Evolutionary conservation across 306 rosid species (phyloP).

Genomic region (Begonia masoniana): DNA sequence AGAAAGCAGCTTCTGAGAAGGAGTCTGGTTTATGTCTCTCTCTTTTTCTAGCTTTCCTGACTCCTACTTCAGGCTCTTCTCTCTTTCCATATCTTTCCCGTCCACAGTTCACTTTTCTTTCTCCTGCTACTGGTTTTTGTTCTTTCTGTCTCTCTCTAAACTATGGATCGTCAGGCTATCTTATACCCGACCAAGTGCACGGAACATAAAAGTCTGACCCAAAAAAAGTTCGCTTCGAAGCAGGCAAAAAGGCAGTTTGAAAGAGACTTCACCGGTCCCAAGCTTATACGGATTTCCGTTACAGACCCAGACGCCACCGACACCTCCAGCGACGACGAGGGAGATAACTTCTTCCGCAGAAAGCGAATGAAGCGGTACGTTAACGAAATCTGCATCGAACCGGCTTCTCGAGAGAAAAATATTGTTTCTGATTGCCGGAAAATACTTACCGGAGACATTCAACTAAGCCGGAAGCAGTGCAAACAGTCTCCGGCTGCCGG

Average conservation of each 20-base stretch:
- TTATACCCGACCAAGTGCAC: slow-evolving; percentile 34
- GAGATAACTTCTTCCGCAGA: slow-evolving; percentile 9
- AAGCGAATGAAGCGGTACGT: slow-evolving; percentile 54
- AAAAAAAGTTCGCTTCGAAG: slow-evolving; percentile 14
- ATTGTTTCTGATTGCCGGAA: slow-evolving; percentile 7
- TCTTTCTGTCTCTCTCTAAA: too few species aligned
- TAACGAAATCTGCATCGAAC: slow-evolving; percentile 36
- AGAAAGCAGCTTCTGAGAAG: too few species aligned
- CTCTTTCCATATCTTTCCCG: too few species aligned
- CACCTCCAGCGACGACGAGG: slow-evolving; percentile 45
- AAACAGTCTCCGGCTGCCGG: slow-evolving; percentile 7
- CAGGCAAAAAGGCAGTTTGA: slow-evolving; percentile 2
- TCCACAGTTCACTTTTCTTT: too few species aligned
- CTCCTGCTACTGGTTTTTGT: too few species aligned
- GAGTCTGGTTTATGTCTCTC: too few species aligned
- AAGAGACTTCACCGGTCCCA: slow-evolving; percentile 3
- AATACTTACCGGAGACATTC: slow-evolving; percentile 8
- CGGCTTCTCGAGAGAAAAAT: background rate
- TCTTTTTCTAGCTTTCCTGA: too few species aligned
- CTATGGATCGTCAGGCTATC: slow-evolving; percentile 6
- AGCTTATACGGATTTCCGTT: slow-evolving; percentile 32
- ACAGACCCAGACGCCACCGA: slow-evolving; percentile 67
- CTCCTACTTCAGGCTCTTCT: too few species aligned
- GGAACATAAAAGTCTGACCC: slow-evolving; percentile 22
- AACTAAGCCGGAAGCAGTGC: slow-evolving; percentile 7